phyloP scores from a whole-genome alignment of 805 yeast genomes.

The Wickerhamomyces silvicola region DNA sequence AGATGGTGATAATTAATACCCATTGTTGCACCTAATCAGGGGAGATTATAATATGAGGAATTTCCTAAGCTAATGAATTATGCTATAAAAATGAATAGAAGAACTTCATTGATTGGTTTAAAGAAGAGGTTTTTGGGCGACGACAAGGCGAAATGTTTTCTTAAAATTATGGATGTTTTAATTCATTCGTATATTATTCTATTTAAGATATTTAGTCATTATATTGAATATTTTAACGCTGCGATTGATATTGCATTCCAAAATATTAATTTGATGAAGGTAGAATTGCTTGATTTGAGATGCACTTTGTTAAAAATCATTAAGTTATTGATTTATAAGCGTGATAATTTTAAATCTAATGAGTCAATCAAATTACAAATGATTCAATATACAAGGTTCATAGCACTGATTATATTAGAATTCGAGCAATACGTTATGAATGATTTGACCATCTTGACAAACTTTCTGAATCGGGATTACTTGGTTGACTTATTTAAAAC shows the following conservation, averaged over 20 bases:
- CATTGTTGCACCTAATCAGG: too few species aligned
- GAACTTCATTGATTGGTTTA: too few species aligned
- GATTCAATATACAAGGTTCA: too few species aligned
- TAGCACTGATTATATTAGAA: background rate
- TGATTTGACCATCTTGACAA: background rate
- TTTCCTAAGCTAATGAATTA: too few species aligned
- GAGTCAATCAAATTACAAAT: background rate
- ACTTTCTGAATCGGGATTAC: background rate
- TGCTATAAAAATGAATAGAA: too few species aligned
- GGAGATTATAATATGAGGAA: too few species aligned
- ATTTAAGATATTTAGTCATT: background rate
- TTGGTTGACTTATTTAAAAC: slow-evolving; percentile 1
- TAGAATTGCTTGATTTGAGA: too few species aligned
- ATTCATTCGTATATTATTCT: background rate
- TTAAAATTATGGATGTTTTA: background rate
- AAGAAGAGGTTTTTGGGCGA: too few species aligned
- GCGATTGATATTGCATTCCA: too few species aligned
- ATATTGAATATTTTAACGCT: background rate
- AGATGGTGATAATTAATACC: too few species aligned
- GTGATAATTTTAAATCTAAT: background rate
- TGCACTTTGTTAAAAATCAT: background rate
- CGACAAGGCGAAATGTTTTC: too few species aligned
- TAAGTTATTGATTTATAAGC: background rate
- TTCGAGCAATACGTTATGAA: background rate
- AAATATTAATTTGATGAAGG: too few species aligned